Evolutionary conservation across 2,329 filamentous ascomycete species (phyloP), one percentile per base, ranked within the genome.

Genomic region (Aureobasidium subglaciale): DNA sequence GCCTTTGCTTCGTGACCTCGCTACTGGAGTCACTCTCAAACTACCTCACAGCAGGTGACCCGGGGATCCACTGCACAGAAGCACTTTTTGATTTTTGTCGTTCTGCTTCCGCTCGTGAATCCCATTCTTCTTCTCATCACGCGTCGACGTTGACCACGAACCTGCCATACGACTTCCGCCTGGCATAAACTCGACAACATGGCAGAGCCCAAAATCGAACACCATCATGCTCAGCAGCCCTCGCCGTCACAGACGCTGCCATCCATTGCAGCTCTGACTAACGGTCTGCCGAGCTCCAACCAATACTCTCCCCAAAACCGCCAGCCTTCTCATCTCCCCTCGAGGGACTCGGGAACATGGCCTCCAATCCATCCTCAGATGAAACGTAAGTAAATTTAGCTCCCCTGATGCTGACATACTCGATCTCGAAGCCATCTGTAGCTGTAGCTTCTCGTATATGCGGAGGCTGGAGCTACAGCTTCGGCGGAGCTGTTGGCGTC

Each of bases 281-380:
- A 69, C 61, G 66, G 66, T 43, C 53, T 71, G 50, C 66, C 67
- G 27, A 59, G 60, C 27, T 56, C 60, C 58, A 22, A 63, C 59
- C 61, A 63, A 42, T 55, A 68, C 68, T 43, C 67, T 63, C 15
- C 66, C 13, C 41, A 24, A 20, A 56, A 41, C 67, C 54, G 64
- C 60, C 54, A 63, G 62, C 48, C 63, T 65, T 30, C 58, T 60
- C 42, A 58, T 58, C 67, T 68, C 29, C 64, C 66, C 18, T 64
- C 65, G 27, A 63, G 68, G 50, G 68, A 71, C 58, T 70, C 68
- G 56, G 67, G 68, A 37, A 67, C 66, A 35, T 70, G 68, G 68
- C 65, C 66, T 9, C 34, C 46, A n/a, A 38, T 50, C 18, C 64
- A 66, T 58, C 63, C 66, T 38, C 65, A 69, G 46, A 70, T 65